Base-by-base conservation (phyloP, 306 rosid genomes). In the Psophocarpus tetragonolobus region DNA sequence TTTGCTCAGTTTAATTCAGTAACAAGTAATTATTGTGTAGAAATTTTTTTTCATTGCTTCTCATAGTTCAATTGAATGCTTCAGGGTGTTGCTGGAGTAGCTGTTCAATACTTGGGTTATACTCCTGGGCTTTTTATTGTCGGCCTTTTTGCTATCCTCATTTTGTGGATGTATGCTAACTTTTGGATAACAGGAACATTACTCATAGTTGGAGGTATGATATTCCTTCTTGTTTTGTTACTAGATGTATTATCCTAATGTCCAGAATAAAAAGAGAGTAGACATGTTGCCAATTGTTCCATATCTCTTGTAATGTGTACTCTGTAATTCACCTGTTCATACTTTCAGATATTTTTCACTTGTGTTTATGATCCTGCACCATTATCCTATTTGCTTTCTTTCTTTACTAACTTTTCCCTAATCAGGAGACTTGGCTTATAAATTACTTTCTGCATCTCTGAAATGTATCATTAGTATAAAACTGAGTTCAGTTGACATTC, bases 131-230 rank as follows among this genome's bases (percentile, higher is more conserved):
- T 96, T 69, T 96, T 93, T 64, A 93, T 96, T 9, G 98, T 96
- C 26, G 99, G 99, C 80, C 89, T 96, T 64, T 88, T 91, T 27
- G 97, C 85, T 69, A 96, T 96, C 91, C 93, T 96, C 51, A 80
- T 96, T 67, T 86, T 96, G 80, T 96, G 98, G 99, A 93, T 91
- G 97, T 96, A 85, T 79, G 99, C 98, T 76, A 93, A 96, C 90
- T 90, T 96, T 85, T 93, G 98, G 99, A 91, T 96, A 83, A 85
- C 97, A 5, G 99, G 99, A 82, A 81, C 85, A 13, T 84, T 96
- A 82, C 94, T 96, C 78, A 78, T 96, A 38, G 93, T 96, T 68
- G 99, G 97, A 91, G 99, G 99, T 96, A 88, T 41, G 80, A 5
- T 27, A 24, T 24, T 20, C 51, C 67, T 83, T 72, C 65, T 71